Conservation (phyloP, 2,329 filamentous ascomycete genomes). For the Claviceps cyperi region DNA sequence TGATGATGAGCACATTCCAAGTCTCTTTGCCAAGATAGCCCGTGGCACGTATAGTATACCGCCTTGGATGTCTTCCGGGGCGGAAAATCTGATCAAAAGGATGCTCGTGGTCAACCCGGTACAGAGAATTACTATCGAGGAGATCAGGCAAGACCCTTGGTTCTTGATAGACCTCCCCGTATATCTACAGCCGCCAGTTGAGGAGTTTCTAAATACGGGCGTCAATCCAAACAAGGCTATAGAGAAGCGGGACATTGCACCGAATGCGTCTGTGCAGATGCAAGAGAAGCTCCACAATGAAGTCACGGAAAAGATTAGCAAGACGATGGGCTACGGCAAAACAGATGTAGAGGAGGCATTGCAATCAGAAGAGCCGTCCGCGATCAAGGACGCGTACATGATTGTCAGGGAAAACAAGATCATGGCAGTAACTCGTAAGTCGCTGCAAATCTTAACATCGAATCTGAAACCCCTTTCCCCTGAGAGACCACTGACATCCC, state of each 20-base stretch:
- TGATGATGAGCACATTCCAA: constrained; percentile 96
- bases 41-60: constrained; percentile 88
- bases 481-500: constrained; percentile 9
- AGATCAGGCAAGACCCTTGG: constrained; percentile 89
- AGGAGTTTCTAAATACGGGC: constrained; percentile 90
- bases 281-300: constrained; percentile 84
- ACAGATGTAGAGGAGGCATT: constrained; percentile 91
- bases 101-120: constrained; percentile 95
- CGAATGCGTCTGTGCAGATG: constrained; percentile 60
- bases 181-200: constrained; percentile 74
- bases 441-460: neutral
- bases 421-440: constrained; percentile 87
- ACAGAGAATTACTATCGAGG: constrained; percentile 81
- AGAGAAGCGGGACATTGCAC: constrained; percentile 65
- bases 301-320: constrained; percentile 89
- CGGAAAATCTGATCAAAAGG: constrained; percentile 67
- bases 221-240: constrained; percentile 88
- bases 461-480: no score
- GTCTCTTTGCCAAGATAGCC: constrained; percentile 93
- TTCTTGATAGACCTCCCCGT: constrained; percentile 75
- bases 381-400: constrained; percentile 97
- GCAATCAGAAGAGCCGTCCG: constrained; percentile 81
- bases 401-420: constrained; percentile 96
- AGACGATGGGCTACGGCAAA: constrained; percentile 94
- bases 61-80: constrained; percentile 76